These are phyloP conservation scores for Fusarium haematococcum DNA, from an alignment of 2,329 filamentous ascomycete species.

Conservation along the genomic window DNA sequence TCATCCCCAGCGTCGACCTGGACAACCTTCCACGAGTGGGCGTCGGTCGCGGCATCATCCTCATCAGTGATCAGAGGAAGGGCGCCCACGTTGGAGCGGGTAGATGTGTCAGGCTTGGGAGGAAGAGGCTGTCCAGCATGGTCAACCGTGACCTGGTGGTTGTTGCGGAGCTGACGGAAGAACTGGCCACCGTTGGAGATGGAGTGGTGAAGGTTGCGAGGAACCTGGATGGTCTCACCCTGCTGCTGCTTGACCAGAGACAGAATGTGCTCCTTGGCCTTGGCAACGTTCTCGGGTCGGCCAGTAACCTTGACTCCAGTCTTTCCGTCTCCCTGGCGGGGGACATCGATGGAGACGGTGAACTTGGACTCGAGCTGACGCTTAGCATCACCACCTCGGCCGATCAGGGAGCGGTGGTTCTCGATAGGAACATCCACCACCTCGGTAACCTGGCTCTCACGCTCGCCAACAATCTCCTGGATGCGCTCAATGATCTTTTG, in stretches of 20 bases:
- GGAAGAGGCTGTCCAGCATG: constrained; percentile 86
- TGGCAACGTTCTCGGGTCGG: constrained; percentile 80
- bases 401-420: constrained; percentile 92
- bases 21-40: constrained; percentile 86
- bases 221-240: constrained; percentile 87
- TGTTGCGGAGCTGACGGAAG: constrained; percentile 89
- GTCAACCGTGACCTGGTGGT: constrained; percentile 90
- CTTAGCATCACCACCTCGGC: constrained; percentile 88
- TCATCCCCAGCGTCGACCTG: constrained; percentile 71
- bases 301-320: constrained; percentile 90
- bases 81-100: constrained; percentile 68
- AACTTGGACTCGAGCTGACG: constrained; percentile 88
- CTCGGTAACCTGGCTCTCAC: constrained; percentile 84
- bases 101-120: constrained; percentile 69
- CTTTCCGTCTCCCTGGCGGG: constrained; percentile 85
- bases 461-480: constrained; percentile 82
- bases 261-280: constrained; percentile 87
- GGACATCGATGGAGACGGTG: constrained; percentile 88
- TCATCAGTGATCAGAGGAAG: constrained; percentile 97
- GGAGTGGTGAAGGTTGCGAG: constrained; percentile 83
- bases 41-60: constrained; percentile 70
- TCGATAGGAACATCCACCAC: constrained; percentile 85
- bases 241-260: constrained; percentile 85
- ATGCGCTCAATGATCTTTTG: constrained; percentile 90
- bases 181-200: constrained; percentile 91